Conservation (phyloP, 257 asterid species). For the Solanum sitiens region DNA sequence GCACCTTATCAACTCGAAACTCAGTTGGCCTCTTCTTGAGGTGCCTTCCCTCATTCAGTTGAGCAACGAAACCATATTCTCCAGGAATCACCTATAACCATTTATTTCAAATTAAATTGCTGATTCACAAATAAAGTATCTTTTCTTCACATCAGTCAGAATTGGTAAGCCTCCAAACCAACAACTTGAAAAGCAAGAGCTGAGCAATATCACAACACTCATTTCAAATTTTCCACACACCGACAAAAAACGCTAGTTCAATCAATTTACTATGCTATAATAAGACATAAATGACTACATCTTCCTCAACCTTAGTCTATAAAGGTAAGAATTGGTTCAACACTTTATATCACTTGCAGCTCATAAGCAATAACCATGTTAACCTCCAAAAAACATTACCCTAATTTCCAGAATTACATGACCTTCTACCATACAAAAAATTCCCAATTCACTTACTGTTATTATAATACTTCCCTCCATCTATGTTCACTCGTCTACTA, state of each 20-base stretch:
- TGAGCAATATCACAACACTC: background rate
- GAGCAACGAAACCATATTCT: conserved; percentile 77
- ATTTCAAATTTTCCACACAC: background rate
- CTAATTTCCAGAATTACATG: background rate
- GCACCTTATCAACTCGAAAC: conserved; percentile 84
- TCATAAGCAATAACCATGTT: background rate
- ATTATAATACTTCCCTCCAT: background rate
- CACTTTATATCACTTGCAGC: background rate
- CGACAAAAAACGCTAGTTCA: background rate
- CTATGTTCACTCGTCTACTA: background rate
- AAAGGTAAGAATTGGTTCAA: background rate
- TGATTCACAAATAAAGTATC: background rate
- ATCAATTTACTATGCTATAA: background rate
- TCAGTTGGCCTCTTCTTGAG: conserved; percentile 97
- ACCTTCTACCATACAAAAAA: background rate
- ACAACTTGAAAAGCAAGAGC: background rate
- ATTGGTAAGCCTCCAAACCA: background rate
- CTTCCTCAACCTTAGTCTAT: background rate
- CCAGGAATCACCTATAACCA: conserved; percentile 75
- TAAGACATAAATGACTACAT: background rate
- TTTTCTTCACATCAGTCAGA: background rate
- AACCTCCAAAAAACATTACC: background rate
- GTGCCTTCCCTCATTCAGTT: conserved; percentile 95
- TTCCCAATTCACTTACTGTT: background rate
- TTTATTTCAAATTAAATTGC: background rate